Percentiles rank a stretch among this genome's conserved stretches.
These are phyloP conservation scores for Bigelowiella natans DNA, from an alignment of 78 protist species.

Conservation along the genomic window DNA sequence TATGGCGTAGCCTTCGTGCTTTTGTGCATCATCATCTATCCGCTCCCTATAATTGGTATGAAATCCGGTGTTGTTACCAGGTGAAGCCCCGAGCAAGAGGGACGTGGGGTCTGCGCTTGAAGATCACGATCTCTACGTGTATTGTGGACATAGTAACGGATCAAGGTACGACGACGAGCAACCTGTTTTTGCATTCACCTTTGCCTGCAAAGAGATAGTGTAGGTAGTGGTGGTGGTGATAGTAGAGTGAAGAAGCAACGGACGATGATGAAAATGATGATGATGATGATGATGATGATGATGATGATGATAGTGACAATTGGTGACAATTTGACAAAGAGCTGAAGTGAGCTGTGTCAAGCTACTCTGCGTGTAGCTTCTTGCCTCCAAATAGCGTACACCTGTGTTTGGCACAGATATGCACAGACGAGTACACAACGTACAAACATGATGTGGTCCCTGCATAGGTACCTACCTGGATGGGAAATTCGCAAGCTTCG, in stretches of 20 bases:
- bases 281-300: neutral
- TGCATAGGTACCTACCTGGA: neutral
- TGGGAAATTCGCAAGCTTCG: neutral
- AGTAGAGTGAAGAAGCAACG: no score
- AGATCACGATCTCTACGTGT: neutral
- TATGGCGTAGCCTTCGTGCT: no score
- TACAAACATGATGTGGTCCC: neutral
- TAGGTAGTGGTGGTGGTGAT: no score
- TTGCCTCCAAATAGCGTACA: neutral
- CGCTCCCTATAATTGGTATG: no score
- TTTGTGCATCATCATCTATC: no score
- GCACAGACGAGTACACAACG: neutral
- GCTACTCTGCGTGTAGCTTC: neutral
- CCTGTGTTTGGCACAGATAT: neutral
- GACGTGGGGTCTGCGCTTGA: no score
- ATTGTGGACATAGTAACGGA: neutral
- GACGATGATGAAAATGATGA: neutral
- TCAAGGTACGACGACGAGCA: neutral
- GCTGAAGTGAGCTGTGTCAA: neutral
- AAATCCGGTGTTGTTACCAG: no score
- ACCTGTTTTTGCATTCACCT: no score
- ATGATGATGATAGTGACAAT: neutral
- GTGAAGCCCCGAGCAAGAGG: no score
- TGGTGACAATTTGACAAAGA: no score
- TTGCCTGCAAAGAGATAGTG: no score